phyloP scores from a whole-genome alignment of 2,329 filamentous ascomycete genomes.

The Daldinia sp. region DNA sequence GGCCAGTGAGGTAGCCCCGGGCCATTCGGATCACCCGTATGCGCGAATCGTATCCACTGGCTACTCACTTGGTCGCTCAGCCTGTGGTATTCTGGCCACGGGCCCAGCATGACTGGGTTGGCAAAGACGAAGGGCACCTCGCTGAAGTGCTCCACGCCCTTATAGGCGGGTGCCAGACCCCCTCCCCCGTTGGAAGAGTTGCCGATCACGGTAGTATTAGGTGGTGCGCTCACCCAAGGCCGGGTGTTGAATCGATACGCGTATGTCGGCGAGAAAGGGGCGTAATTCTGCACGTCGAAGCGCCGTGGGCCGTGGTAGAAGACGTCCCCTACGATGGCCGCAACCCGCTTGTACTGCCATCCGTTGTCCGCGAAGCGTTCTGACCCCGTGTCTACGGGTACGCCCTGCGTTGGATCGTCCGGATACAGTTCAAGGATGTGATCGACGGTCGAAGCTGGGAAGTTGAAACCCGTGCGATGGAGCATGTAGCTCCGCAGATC shows the following conservation, averaged over 20 bases:
- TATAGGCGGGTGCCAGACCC: slow-evolving; percentile 50
- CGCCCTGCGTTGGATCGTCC: slow-evolving; percentile 61
- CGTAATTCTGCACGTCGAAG: slow-evolving; percentile 65
- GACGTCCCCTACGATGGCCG: slow-evolving; percentile 67
- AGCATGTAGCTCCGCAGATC: slow-evolving; percentile 44
- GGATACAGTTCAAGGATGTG: slow-evolving; percentile 62
- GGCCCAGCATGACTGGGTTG: slow-evolving; percentile 45
- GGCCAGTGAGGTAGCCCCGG: slow-evolving; percentile 48
- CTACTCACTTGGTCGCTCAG: slow-evolving; percentile 48
- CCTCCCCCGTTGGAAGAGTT: slow-evolving; percentile 22
- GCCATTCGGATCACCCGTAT: slow-evolving; percentile 47
- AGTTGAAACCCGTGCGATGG: slow-evolving; percentile 42
- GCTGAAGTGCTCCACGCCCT: slow-evolving; percentile 54
- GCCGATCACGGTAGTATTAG: slow-evolving; percentile 54
- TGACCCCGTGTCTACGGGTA: slow-evolving; percentile 58
- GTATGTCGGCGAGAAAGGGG: slow-evolving; percentile 63
- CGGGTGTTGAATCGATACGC: slow-evolving; percentile 72
- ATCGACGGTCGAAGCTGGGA: slow-evolving; percentile 47
- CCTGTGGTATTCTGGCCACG: slow-evolving; percentile 45
- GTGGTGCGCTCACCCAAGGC: slow-evolving; percentile 51
- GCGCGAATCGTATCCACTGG: slow-evolving; percentile 50
- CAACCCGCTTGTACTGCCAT: slow-evolving; percentile 64
- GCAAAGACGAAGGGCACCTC: slow-evolving; percentile 57
- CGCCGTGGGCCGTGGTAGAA: slow-evolving; percentile 68
- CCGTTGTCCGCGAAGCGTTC: slow-evolving; percentile 55